Evolutionary conservation across 78 protist genomes (phyloP), one percentile per base, ranked within the genome.

Genomic region (Dictyostelium brefeldianum): DNA sequence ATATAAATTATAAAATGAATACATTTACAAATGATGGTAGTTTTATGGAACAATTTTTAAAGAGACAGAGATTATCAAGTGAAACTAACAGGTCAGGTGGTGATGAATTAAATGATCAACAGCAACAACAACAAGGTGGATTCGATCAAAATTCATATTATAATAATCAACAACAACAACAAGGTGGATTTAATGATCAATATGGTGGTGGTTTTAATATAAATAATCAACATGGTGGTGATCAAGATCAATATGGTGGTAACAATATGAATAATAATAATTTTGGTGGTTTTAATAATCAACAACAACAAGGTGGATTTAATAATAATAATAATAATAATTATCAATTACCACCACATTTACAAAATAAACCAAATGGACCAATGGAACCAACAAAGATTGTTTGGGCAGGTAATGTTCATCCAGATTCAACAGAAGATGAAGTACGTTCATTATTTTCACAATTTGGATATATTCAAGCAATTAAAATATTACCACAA

Each of bases 1-100:
- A n/a, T n/a, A n/a, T n/a, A n/a, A n/a, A 36, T 36, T 36, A 36
- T 22, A 22, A 51, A 74, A 87, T 87, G 93, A 87, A 87, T 87
- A 47, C 84, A 9, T 87, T 87, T 67, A 22, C 93, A 56, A 87
- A 87, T 77, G 93, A 87, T 87, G 93, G 93, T 77, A 87, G 93
- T 64, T 87, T 87, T 77, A 78, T 87, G 93, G 93, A 87, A 50
- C 93, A 87, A 70, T 87, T 87, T 51, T 12, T 87, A 48, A 87
- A 87, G 27, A 87, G 70, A 64, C 93, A 87, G 48, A 80, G 69
- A 17, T 25, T 81, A 25, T 31, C 56, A 25, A 71, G 50, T 50
- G 31, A 71, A 17, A 46, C 22, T 54, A 46, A 46, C 5, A 18
- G 12, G 54, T 43, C 78, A 43, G 25, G 69, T 18, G 48, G 36